Percentiles rank a stretch among this genome's conserved stretches.
Conservation (phyloP, 345 rosid genomes). For the Gossypium stocksii region DNA sequence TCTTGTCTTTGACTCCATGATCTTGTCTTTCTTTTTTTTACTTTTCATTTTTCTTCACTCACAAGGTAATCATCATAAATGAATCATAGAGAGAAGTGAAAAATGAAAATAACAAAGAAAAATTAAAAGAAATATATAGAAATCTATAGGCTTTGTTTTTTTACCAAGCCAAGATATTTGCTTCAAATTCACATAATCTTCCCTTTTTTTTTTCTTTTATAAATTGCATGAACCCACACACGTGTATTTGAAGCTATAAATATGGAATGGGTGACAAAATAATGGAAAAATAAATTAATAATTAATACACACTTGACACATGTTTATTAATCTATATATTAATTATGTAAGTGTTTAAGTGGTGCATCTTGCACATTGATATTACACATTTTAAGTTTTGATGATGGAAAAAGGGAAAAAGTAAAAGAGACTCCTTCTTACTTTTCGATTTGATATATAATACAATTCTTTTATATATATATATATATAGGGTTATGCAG, state of each 20-base stretch:
- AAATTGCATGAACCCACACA: constrained; percentile 50
- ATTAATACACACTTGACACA: constrained; percentile 36
- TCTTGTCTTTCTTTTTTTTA: constrained; percentile 17
- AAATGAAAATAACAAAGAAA: not conserved
- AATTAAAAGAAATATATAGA: not conserved
- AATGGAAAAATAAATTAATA: constrained; percentile 19
- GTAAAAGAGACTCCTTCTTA: constrained; percentile 33
- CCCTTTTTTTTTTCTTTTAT: constrained; percentile 15
- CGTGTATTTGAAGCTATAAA: constrained; percentile 60
- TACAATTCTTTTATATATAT: not conserved
- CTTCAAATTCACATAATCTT: constrained; percentile 85
- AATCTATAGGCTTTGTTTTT: constrained; percentile 31
- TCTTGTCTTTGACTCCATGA: constrained; percentile 56
- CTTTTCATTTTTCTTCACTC: constrained; percentile 51
- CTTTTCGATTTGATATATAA: not conserved
- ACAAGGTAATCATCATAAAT: constrained; percentile 48
- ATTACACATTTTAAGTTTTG: not conserved
- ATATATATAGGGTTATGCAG: not conserved
- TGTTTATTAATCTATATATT: constrained; percentile 20
- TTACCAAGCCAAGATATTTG: constrained; percentile 62
- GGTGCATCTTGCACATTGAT: constrained; percentile 15
- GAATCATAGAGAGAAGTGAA: constrained; percentile 12
- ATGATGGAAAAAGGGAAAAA: constrained; percentile 14
- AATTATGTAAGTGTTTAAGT: constrained; percentile 18
- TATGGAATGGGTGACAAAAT: constrained; percentile 10